Base-by-base conservation (phyloP, 352 stramenopile genomes). In the Phytopythium delawarense region DNA sequence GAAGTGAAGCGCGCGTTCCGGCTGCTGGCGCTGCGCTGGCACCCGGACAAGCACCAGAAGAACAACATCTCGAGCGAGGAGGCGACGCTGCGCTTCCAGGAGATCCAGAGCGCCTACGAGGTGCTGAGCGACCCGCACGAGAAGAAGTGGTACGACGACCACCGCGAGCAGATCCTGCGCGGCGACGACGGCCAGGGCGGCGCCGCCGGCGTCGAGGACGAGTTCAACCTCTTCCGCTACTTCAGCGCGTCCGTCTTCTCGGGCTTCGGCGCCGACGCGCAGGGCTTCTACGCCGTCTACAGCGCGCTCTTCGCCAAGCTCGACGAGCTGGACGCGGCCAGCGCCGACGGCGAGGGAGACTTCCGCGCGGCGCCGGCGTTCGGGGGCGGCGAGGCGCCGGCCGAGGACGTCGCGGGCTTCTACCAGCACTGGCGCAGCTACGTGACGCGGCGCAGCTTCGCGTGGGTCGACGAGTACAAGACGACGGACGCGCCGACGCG, bases 71-170 rank as follows among this genome's bases (percentile, higher is more conserved):
- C 83, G 35, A 69, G 66, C 51, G 87, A 92, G 16, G 87, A 94
- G 57, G 83, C 87, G 15, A 96, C 87, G 23, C 59, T 82, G 63
- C 72, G 79, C 49, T 96, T 96, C 72, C 84, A 96, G 66, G 81
- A 87, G 64, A 89, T 96, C 61, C 87, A 96, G 71, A 90, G 72
- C 65, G 84, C 87, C 16, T 96, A 96, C 69, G 84, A 92, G 64
- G 84, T 96, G 65, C 79, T 96, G 35, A 93, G 81, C 53, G 84
- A 96, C 67, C 69, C 81, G 49, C 84, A 92, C 57, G 83, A 94
- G 66, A 84, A 84, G 70, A 90, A 93, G 72, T 96, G 87, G 87
- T 96, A 96, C 72, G 87, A 96, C 66, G 83, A 96, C 32, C 87
- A 96, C 59, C 81, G 87, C 49, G 87, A 96, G 45, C 84, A 94